phyloP scores from a whole-genome alignment of 148 eudicot species.

The Nyssa sinensis region DNA sequence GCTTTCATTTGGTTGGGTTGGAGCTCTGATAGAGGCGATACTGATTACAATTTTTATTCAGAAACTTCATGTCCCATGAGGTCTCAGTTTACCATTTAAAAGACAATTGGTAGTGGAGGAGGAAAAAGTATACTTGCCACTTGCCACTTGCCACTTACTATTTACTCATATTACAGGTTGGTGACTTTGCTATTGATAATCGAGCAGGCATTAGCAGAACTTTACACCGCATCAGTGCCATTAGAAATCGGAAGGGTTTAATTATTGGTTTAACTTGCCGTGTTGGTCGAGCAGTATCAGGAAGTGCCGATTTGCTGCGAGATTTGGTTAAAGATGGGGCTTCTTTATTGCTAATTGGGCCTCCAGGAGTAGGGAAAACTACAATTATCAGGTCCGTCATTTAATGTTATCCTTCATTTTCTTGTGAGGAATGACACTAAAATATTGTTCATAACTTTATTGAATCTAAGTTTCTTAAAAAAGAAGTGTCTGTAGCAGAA shows the following conservation, averaged over 20 bases:
- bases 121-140: constrained; percentile 2
- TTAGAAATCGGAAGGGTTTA: constrained; percentile 77
- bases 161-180: constrained; percentile 56
- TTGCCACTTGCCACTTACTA: constrained; percentile 6
- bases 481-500: too few relatives aligned
- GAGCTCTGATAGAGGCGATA: constrained; percentile 9
- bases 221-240: constrained; percentile 92
- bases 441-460: too few relatives aligned
- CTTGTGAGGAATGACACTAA: too few relatives aligned
- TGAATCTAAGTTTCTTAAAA: too few relatives aligned
- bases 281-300: constrained; percentile 87
- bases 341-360: constrained; percentile 93
- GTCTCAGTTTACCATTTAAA: neutral
- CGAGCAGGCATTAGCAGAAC: constrained; percentile 94
- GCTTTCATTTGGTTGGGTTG: constrained; percentile 10
- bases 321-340: constrained; percentile 91
- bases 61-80: neutral
- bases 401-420: neutral
- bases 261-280: constrained; percentile 95
- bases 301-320: constrained; percentile 84
- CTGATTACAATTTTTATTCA: neutral
- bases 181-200: constrained; percentile 92
- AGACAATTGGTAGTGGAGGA: neutral
- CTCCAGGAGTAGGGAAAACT: constrained; percentile 99
- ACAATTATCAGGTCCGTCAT: constrained; percentile 77